phyloP scores from a whole-genome alignment of 495 filamentous ascomycete genomes.

The Chaetomium cochliodes region DNA sequence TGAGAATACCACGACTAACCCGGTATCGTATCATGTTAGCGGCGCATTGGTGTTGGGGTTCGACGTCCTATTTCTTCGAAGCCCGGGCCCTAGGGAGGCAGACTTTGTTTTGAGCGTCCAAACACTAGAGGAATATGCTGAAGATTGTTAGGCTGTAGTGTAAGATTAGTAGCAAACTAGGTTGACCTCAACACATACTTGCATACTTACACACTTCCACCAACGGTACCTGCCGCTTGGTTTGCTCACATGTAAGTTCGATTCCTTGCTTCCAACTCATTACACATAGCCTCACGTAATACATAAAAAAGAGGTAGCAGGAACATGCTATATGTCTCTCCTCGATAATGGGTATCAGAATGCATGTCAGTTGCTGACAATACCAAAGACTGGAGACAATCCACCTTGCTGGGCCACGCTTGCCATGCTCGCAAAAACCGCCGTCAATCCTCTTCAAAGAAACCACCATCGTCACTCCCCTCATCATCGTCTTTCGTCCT shows the following conservation, averaged over 20 bases:
- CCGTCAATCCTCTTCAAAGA: slow-evolving; percentile 35
- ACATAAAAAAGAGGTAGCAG: too few species aligned
- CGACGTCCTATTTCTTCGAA: slow-evolving; percentile 26
- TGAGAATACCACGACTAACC: slow-evolving; percentile 17
- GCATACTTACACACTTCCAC: too few species aligned
- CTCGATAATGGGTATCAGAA: slow-evolving; percentile 26
- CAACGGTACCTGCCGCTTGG: too few species aligned
- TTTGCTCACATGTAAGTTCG: too few species aligned
- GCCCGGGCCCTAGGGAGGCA: slow-evolving; percentile 25
- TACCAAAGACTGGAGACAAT: background rate
- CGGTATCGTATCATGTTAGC: slow-evolving; percentile 29
- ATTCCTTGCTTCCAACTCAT: too few species aligned
- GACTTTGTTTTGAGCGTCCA: slow-evolving; percentile 26
- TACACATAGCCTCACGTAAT: too few species aligned
- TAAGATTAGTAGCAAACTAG: slow-evolving; percentile 8
- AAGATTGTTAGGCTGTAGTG: slow-evolving; percentile 13
- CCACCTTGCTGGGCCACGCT: background rate
- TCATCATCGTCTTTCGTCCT: slow-evolving; percentile 5
- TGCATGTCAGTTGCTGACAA: background rate
- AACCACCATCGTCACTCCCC: slow-evolving; percentile 34
- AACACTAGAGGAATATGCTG: slow-evolving; percentile 25
- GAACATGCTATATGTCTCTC: too few species aligned
- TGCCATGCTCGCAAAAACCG: background rate
- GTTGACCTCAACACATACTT: background rate
- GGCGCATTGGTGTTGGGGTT: slow-evolving; percentile 28